A percentile compares a stretch with the other conserved stretches of the same genome.
These are phyloP conservation scores for Cucurbitaria berberidis DNA, from an alignment of 2,329 filamentous ascomycete genomes.

Conservation along the genomic window DNA sequence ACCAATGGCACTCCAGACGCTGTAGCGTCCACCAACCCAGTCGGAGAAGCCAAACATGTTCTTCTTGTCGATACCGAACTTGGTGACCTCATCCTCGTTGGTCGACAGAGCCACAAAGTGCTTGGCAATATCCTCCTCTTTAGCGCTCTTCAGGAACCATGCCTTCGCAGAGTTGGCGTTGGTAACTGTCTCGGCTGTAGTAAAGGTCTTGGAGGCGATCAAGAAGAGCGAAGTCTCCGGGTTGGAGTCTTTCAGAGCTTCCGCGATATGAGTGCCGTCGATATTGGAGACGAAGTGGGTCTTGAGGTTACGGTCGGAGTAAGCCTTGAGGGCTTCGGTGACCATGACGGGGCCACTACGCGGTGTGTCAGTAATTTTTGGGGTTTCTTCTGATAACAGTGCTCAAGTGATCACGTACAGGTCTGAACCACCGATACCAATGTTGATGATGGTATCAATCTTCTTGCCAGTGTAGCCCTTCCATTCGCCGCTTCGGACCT, in stretches of 20 bases:
- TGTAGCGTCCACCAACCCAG: slow-evolving; percentile 98
- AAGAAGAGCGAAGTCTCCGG: slow-evolving; percentile 99
- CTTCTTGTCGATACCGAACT: slow-evolving; percentile 97
- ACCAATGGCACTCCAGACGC: slow-evolving; percentile 98
- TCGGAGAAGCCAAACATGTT: slow-evolving; percentile 99
- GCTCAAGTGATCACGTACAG: slow-evolving; percentile 69
- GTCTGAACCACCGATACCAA: slow-evolving; percentile 97
- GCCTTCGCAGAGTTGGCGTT: slow-evolving; percentile 97
- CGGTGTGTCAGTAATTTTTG: slow-evolving; percentile 29
- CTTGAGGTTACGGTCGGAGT: slow-evolving; percentile 82
- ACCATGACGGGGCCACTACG: slow-evolving; percentile 94
- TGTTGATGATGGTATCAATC: slow-evolving; percentile 94
- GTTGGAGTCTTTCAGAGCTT: slow-evolving; percentile 86
- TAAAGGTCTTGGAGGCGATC: slow-evolving; percentile 98
- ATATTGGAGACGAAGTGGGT: slow-evolving; percentile 99
- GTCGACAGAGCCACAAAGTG: slow-evolving; percentile 98
- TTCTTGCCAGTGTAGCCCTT: slow-evolving; percentile 97
- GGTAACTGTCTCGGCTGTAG: slow-evolving; percentile 94
- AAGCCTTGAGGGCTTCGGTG: slow-evolving; percentile 94
- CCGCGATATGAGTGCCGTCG: slow-evolving; percentile 95
- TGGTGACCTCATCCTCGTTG: slow-evolving; percentile 92
- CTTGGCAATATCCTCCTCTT: slow-evolving; percentile 85
- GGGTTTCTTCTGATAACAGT: background rate
- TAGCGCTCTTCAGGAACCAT: slow-evolving; percentile 91
- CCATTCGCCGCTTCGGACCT: slow-evolving; percentile 93